phyloP scores from a whole-genome alignment of 1,139 yeast species.

The Hansenula lynferdii region DNA sequence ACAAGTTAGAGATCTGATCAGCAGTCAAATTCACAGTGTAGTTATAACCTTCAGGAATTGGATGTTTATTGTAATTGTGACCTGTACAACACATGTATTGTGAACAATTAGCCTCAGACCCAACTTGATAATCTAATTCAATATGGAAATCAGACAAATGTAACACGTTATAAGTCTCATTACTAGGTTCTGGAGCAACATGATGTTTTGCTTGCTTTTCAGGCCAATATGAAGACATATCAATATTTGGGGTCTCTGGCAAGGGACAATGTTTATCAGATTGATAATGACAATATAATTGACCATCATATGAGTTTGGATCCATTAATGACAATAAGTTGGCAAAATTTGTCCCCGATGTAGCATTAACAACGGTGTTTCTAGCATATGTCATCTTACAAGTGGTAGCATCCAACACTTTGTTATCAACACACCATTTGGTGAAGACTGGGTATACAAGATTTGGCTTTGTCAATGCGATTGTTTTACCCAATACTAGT shows the following conservation, averaged over 20 bases:
- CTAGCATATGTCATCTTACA: constrained; percentile 30
- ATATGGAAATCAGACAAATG: constrained; percentile 65
- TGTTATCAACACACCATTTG: constrained; percentile 35
- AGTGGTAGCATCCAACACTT: constrained; percentile 19
- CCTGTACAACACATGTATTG: constrained; percentile 46
- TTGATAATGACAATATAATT: constrained; percentile 44
- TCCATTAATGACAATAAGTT: constrained; percentile 43
- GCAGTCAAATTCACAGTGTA: constrained; percentile 1
- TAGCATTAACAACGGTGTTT: constrained; percentile 28
- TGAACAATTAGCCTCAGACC: constrained; percentile 59
- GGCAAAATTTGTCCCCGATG: constrained; percentile 40
- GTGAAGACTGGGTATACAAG: constrained; percentile 37
- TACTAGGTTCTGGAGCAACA: constrained; percentile 31
- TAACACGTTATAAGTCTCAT: constrained; percentile 52
- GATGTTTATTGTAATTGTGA: constrained; percentile 27
- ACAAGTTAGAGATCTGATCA: constrained; percentile 25
- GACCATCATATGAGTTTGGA: constrained; percentile 45
- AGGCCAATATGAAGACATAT: constrained; percentile 40
- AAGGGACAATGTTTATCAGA: constrained; percentile 38
- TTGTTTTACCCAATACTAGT: constrained; percentile 36
- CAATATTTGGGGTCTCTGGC: constrained; percentile 39
- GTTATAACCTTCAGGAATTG: constrained; percentile 21
- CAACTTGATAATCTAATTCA: constrained; percentile 50
- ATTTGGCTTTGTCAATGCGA: constrained; percentile 36
- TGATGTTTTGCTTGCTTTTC: constrained; percentile 29